Evolutionary conservation across 164 flowering plant genomes (phyloP).

Genomic region (Buxus sempervirens): DNA sequence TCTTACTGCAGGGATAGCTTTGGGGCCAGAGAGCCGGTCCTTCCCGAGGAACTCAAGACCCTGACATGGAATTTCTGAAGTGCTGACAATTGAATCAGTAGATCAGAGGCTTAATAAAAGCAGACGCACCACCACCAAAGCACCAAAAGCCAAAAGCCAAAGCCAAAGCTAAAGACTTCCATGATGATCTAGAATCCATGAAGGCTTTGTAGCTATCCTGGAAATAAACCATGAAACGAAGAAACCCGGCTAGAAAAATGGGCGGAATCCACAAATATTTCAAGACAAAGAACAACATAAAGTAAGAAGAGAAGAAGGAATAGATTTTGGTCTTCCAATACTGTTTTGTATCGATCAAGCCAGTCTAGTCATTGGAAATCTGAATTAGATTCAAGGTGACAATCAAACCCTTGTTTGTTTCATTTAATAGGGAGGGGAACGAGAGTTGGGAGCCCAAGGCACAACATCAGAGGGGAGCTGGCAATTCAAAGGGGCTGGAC

Average conservation of each 20-base stretch:
- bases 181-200: too few species aligned
- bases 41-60: conserved; percentile 16
- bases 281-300: too few species aligned
- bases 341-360: neutral
- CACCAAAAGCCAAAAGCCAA: too few species aligned
- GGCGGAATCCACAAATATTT: too few species aligned
- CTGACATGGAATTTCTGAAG: conserved; percentile 12
- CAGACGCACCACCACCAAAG: too few species aligned
- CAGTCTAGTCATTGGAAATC: neutral
- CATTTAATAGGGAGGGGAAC: conserved; percentile 18
- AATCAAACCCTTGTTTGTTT: neutral
- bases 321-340: too few species aligned
- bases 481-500: conserved; percentile 19
- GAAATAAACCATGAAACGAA: neutral
- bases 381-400: neutral
- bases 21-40: conserved; percentile 13
- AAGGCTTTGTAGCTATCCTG: too few species aligned
- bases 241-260: neutral
- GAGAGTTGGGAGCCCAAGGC: conserved; percentile 27
- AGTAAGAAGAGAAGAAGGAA: too few species aligned
- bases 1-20: neutral
- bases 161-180: too few species aligned
- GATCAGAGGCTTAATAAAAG: too few species aligned
- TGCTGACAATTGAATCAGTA: neutral
- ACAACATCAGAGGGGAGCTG: conserved; percentile 27